Base-by-base conservation (phyloP, 2,329 filamentous ascomycete species). In the Aspergillus clavatus region DNA sequence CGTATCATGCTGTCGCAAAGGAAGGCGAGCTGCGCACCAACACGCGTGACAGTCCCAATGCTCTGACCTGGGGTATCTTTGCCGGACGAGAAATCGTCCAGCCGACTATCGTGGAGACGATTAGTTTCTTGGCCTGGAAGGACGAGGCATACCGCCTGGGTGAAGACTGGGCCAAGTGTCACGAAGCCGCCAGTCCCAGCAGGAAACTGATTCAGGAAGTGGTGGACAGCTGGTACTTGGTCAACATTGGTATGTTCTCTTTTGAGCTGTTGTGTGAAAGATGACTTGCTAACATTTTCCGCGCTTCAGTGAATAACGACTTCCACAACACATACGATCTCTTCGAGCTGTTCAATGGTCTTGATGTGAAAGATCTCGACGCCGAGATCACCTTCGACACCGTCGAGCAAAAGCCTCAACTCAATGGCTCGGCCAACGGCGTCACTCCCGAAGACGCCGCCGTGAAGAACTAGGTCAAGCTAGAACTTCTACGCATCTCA, bases 41-140 rank as follows among this genome's bases (percentile, higher is more conserved):
- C 61, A 83, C 89, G 1, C 83, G 84, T 7, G 81, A 82, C 18
- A 87, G 89, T 5, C 93, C 93, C 28, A 98, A 98, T 60, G 93
- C 93, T n/a, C 87, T 98, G 40, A 98, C 93, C 1, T 98, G 93
- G 93, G 93, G 93, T 69, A 94, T 98, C 26, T 98, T 97, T 74
- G 91, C 93, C 0, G 93, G 93, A 47, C 95, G 97, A 68, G 93
- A 98, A 70, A 96, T 98, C 63, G 90, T 98, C n/a, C 93, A 98
- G 69, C 93, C 93, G 11, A 98, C 93, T n/a, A 96, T 98, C 59
- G 93, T 98, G 42, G 93, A 98, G 72, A 94, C 88, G 14, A 85
- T 98, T 66, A 95, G 88, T 66, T 98, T 98, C 79, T 75, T 98
- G 43, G 93, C 93, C 2, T 98, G 93, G 93, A 95, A 95, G 71